Percentiles rank a stretch among this genome's conserved stretches.
These are phyloP conservation scores for Trametes polyzona DNA, from an alignment of 1,284 basidiomycete genomes.

Conservation along the genomic window DNA sequence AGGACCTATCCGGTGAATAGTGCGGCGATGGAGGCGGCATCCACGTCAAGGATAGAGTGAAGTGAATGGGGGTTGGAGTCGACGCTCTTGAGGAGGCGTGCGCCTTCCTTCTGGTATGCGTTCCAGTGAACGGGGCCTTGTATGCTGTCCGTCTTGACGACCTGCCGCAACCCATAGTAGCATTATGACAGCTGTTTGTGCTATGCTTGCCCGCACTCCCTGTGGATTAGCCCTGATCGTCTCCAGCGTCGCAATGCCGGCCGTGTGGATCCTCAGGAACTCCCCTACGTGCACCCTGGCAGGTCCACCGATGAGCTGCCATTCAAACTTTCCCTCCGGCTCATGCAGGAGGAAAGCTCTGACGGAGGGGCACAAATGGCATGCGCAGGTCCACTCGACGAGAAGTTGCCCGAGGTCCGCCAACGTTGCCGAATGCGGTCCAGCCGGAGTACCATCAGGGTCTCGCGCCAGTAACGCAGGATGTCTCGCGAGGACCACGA, in stretches of 20 bases:
- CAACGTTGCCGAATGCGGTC: neutral
- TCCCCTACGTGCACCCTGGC: slow-evolving; percentile 11
- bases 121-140: slow-evolving; percentile 5
- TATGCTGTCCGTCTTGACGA: neutral
- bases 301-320: neutral
- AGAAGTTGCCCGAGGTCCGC: neutral
- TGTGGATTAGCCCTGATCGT: slow-evolving; percentile 3
- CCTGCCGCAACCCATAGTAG: neutral
- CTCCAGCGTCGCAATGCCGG: neutral
- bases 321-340: neutral
- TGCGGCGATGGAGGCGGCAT: neutral
- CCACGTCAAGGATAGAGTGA: neutral
- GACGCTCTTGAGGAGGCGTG: neutral
- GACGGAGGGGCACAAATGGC: neutral
- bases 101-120: slow-evolving; percentile 1
- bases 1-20: neutral
- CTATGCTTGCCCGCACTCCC: neutral
- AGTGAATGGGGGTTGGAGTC: slow-evolving; percentile 1
- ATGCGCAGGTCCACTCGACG: slow-evolving; percentile 6
- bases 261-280: neutral
- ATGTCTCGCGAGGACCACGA: neutral
- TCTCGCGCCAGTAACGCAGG: neutral
- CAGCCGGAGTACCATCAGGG: slow-evolving; percentile 5
- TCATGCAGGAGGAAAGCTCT: slow-evolving; percentile 2
- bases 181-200: neutral